These are phyloP conservation scores for Lactifluus piperatus DNA, from an alignment of 768 basidiomycete genomes.

Conservation along the genomic window DNA sequence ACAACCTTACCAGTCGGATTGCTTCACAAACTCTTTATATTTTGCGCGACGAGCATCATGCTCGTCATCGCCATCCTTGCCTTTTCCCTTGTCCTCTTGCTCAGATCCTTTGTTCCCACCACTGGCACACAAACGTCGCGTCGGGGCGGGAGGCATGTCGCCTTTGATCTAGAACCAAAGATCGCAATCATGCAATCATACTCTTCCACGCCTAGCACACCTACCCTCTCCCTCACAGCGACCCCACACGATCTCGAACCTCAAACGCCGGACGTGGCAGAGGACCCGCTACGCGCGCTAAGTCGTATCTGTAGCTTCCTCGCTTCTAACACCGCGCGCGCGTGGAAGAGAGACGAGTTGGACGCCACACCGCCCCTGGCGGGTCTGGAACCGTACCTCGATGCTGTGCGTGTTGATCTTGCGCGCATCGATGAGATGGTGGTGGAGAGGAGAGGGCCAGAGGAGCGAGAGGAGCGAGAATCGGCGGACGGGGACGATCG, in stretches of 20 bases:
- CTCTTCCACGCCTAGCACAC: background rate
- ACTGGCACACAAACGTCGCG: background rate
- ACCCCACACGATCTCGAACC: conserved; percentile 13
- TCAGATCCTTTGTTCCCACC: background rate
- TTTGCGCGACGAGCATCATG: conserved; percentile 7
- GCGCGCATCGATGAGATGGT: conserved; percentile 1
- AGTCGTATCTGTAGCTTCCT: conserved; percentile 7
- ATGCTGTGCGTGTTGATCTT: background rate
- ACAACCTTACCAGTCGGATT: background rate
- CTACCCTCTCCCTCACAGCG: conserved; percentile 5
- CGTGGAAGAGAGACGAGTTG: background rate
- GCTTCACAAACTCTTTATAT: background rate
- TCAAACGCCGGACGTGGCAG: conserved; percentile 4
- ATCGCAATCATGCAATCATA: background rate
- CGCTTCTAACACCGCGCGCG: background rate
- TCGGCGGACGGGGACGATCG: background rate
- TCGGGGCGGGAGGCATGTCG: background rate
- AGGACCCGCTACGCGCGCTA: conserved; percentile 11
- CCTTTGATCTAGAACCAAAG: background rate
- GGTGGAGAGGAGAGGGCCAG: background rate
- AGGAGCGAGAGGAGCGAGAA: background rate
- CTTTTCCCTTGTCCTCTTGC: conserved; percentile 4
- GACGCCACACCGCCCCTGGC: conserved; percentile 3
- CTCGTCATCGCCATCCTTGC: background rate
- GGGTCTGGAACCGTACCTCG: conserved; percentile 6